A percentile compares a stretch with the other conserved stretches of the same genome.
These are phyloP conservation scores for Cystofilobasidium ferigula DNA, from an alignment of 768 basidiomycete genomes.

Conservation along the genomic window DNA sequence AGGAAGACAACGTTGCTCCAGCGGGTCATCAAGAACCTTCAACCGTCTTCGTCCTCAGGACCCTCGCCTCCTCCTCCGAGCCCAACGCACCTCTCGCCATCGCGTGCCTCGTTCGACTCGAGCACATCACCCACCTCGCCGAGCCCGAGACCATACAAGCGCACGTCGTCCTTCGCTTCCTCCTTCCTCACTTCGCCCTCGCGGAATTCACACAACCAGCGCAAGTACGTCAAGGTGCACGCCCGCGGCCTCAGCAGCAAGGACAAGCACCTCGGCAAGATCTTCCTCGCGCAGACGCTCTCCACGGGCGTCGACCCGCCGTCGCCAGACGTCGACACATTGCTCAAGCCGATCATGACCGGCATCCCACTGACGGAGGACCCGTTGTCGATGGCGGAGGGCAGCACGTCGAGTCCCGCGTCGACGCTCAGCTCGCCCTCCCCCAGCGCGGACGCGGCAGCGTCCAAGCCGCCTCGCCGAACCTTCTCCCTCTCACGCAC, in stretches of 20 bases:
- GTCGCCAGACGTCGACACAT: background rate
- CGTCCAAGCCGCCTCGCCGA: background rate
- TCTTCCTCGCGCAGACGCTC: conserved; percentile 34
- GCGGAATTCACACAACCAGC: background rate
- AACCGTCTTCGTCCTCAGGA: background rate
- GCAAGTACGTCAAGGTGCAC: conserved; percentile 17
- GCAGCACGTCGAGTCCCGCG: background rate
- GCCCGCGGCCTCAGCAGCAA: conserved; percentile 27
- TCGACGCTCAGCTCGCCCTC: no score
- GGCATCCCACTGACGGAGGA: background rate
- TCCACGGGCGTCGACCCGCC: conserved; percentile 14
- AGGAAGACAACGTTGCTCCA: conserved; percentile 11
- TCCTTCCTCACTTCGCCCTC: background rate
- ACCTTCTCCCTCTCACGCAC: background rate
- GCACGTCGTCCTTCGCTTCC: conserved; percentile 14
- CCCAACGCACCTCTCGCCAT: background rate
- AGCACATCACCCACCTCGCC: background rate
- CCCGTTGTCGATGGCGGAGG: background rate
- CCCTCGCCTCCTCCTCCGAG: background rate
- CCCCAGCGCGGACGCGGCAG: background rate
- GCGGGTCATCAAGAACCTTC: conserved; percentile 8
- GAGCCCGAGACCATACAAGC: background rate
- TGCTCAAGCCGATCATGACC: conserved; percentile 5
- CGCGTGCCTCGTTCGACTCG: background rate
- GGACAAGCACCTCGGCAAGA: conserved; percentile 26